Evolutionary conservation across 768 basidiomycete genomes (phyloP), one percentile per base, ranked within the genome.

Genomic region (Fomitopsis pulvina): DNA sequence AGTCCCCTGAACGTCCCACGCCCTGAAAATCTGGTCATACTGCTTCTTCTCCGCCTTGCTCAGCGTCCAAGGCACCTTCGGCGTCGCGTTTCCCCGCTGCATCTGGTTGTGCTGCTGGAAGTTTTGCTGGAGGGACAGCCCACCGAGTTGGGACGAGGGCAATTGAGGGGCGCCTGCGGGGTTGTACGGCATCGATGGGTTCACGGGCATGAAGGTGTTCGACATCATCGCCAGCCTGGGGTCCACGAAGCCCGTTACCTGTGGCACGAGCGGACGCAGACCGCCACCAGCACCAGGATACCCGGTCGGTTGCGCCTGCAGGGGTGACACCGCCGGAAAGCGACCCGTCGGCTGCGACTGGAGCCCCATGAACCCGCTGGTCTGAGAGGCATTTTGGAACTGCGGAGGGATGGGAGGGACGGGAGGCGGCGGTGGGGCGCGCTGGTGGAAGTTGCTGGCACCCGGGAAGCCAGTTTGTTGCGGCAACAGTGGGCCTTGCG

Each of bases 1-100:
- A 0, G 81, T 80, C 7, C 75, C 73, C 34, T 79, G 74, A 0
- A 81, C 68, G 63, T 97, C 95, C 96, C 96, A 99, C n/a, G 90
- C 86, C 52, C 95, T 76, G 71, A 99, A 99, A 60, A 98, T 94
- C 60, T 87, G 79, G 63, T 98, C 91, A 60, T 98, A 99, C 56
- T 85, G 86, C 73, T 96, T 95, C 77, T 94, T 94, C 73, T 99
- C 96, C 4, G 80, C 77, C 66, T 88, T 87, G 3, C 81, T 81
- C 47, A 97, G 69, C 0, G 83, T 79, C 96, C 96, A 99, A 0
- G 91, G 81, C 32, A 96, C 74, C 59, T 79, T 81, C 25, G 83
- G 83, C 14, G 79, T 70, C 0, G 78, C 63, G 2, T 80, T 76
- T 14, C 87, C 87, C 5, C 83, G 75, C 24, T 81, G 79, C 16